A percentile compares a stretch with the other conserved stretches of the same genome.
Evolutionary conservation across 805 yeast species (phyloP).

Genomic region (Lachancea fermentati): DNA sequence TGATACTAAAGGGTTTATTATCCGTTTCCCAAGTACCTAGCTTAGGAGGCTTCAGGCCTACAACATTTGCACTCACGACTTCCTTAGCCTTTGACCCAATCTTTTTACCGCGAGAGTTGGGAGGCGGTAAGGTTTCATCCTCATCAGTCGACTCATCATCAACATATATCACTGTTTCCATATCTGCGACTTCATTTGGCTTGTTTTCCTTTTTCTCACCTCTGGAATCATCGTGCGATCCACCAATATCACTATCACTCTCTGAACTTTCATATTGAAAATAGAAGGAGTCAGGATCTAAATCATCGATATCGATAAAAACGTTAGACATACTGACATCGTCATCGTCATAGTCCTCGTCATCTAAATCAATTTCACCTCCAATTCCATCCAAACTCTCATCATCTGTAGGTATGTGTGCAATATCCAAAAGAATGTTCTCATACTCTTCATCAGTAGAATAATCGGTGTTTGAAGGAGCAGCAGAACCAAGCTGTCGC

Average conservation of each 20-base stretch:
- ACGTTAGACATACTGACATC: slow-evolving; percentile 37
- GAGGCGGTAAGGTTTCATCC: slow-evolving; percentile 75
- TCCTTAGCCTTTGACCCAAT: slow-evolving; percentile 84
- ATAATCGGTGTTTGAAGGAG: slow-evolving; percentile 20
- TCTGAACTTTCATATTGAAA: slow-evolving; percentile 44
- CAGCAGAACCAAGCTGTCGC: slow-evolving; percentile 19
- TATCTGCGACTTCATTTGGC: slow-evolving; percentile 29
- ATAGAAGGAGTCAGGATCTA: slow-evolving; percentile 34
- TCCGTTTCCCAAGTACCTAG: slow-evolving; percentile 89
- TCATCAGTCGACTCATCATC: slow-evolving; percentile 94
- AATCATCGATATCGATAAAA: slow-evolving; percentile 34
- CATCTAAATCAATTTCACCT: slow-evolving; percentile 15
- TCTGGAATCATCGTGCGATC: slow-evolving; percentile 7
- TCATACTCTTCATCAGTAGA: slow-evolving; percentile 30
- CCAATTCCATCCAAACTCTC: slow-evolving; percentile 13
- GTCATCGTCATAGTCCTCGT: slow-evolving; percentile 26
- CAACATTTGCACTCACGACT: slow-evolving; percentile 79
- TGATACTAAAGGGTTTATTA: slow-evolving; percentile 83
- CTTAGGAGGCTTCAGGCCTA: slow-evolving; percentile 84
- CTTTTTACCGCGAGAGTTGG: slow-evolving; percentile 45
- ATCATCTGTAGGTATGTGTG: slow-evolving; percentile 32
- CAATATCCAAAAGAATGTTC: slow-evolving; percentile 31
- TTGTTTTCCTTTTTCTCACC: slow-evolving; percentile 13
- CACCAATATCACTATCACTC: slow-evolving; percentile 16
- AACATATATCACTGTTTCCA: slow-evolving; percentile 35